Conservation (phyloP, 345 rosid species). For the Schrenkiella parvula region DNA sequence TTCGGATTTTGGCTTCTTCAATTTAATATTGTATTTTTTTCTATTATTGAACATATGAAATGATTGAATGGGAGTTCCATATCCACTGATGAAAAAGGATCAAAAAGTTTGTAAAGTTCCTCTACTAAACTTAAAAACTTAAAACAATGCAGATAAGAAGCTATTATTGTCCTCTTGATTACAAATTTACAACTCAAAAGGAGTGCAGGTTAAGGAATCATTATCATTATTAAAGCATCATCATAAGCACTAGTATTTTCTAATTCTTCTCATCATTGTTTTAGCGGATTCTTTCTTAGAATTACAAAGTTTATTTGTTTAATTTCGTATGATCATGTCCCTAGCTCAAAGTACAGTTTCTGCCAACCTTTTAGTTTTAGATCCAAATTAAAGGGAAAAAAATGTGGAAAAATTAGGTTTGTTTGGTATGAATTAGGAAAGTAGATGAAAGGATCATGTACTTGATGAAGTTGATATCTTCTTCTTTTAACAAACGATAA, state of each 20-base stretch:
- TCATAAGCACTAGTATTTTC: slow-evolving; percentile 5
- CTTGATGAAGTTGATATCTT: neutral
- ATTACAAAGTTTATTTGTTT: neutral
- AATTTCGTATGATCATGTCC: neutral
- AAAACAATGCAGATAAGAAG: neutral
- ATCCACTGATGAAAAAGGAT: neutral
- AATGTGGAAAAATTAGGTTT: neutral
- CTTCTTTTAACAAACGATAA: neutral
- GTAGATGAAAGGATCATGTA: neutral
- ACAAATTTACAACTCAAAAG: slow-evolving; percentile 17
- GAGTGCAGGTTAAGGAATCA: slow-evolving; percentile 12
- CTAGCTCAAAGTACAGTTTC: neutral
- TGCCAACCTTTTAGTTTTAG: neutral
- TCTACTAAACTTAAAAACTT: neutral
- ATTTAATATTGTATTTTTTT: neutral
- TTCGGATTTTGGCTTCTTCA: neutral
- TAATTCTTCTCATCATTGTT: neutral
- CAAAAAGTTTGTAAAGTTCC: neutral
- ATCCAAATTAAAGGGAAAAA: neutral
- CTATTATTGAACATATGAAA: neutral
- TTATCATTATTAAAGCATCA: slow-evolving; percentile 18
- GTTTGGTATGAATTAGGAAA: slow-evolving; percentile 15
- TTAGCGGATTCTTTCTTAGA: neutral
- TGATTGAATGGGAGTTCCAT: slow-evolving; percentile 14
- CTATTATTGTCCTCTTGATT: slow-evolving; percentile 19